These are phyloP conservation scores for Lathyrus sativus DNA, from an alignment of 306 rosid genomes.

Conservation along the genomic window DNA sequence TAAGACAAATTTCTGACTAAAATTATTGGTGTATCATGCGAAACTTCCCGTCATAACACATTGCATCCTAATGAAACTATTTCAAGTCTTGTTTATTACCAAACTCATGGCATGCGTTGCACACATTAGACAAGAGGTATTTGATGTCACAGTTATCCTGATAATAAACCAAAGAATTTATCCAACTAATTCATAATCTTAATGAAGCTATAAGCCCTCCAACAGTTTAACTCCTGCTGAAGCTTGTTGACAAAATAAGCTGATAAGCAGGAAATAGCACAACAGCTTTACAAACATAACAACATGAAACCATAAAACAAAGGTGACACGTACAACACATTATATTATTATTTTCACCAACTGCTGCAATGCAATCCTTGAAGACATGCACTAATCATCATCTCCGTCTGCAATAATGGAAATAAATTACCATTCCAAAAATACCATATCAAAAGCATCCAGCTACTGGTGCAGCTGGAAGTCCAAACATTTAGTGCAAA, in stretches of 20 bases:
- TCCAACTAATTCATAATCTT: slow-evolving; percentile 32
- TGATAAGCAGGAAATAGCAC: slow-evolving; percentile 29
- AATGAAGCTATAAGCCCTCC: slow-evolving; percentile 32
- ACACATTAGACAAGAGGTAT: slow-evolving; percentile 17
- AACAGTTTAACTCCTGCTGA: slow-evolving; percentile 30
- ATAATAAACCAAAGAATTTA: slow-evolving; percentile 9
- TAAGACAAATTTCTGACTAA: not conserved
- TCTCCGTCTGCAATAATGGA: slow-evolving; percentile 57
- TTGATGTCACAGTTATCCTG: slow-evolving; percentile 10
- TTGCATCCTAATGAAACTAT: slow-evolving; percentile 5
- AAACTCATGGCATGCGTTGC: slow-evolving; percentile 21
- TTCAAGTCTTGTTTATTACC: slow-evolving; percentile 12
- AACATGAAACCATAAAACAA: slow-evolving; percentile 36
- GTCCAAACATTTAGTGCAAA: slow-evolving; percentile 7
- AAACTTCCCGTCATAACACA: not conserved
- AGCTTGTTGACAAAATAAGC: slow-evolving; percentile 40
- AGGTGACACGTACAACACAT: slow-evolving; percentile 37
- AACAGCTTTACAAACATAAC: slow-evolving; percentile 46
- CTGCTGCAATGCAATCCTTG: slow-evolving; percentile 36
- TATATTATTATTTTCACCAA: slow-evolving; percentile 37
- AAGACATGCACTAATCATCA: slow-evolving; percentile 47
- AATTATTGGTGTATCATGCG: not conserved
- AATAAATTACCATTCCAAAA: slow-evolving; percentile 30
- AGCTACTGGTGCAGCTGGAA: slow-evolving; percentile 17
- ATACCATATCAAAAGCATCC: slow-evolving; percentile 16